Conservation (phyloP, 306 rosid genomes). For the Aeschynomene evenia region DNA sequence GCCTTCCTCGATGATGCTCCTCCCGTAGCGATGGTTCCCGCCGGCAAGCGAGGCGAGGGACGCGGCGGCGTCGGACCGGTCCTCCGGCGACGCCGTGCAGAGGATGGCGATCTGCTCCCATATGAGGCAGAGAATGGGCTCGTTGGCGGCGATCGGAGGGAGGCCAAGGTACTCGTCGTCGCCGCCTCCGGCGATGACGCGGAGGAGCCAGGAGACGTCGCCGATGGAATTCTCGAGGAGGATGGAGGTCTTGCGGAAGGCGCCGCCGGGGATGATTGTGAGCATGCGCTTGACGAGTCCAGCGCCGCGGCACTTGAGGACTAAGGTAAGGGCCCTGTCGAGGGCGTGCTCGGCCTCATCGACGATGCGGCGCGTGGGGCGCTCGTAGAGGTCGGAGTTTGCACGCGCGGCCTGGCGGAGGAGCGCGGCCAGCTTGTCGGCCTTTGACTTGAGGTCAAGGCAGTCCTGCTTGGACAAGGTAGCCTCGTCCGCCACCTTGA, state of each 20-base stretch:
- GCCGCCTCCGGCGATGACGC: conserved; percentile 69
- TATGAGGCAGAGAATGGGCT: conserved; percentile 71
- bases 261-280: conserved; percentile 69
- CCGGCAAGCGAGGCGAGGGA: conserved; percentile 66
- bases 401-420: conserved; percentile 91
- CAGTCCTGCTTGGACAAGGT: conserved; percentile 69
- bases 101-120: conserved; percentile 91
- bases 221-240: conserved; percentile 81
- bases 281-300: conserved; percentile 78
- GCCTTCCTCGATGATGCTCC: conserved; percentile 75
- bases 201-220: conserved; percentile 86
- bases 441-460: conserved; percentile 64
- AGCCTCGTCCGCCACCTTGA: conserved; percentile 70
- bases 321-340: conserved; percentile 58
- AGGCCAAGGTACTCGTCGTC: conserved; percentile 56
- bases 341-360: conserved; percentile 77
- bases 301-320: conserved; percentile 63
- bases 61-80: conserved; percentile 79
- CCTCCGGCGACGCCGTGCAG: conserved; percentile 54
- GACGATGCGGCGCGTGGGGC: conserved; percentile 79
- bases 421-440: conserved; percentile 70
- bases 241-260: conserved; percentile 64
- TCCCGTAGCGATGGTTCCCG: conserved; percentile 70
- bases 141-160: conserved; percentile 86
- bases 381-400: conserved; percentile 84